Percentiles rank a stretch among this genome's conserved stretches.
phyloP scores from a whole-genome alignment of 495 filamentous ascomycete species.

The Xylaria castorea region DNA sequence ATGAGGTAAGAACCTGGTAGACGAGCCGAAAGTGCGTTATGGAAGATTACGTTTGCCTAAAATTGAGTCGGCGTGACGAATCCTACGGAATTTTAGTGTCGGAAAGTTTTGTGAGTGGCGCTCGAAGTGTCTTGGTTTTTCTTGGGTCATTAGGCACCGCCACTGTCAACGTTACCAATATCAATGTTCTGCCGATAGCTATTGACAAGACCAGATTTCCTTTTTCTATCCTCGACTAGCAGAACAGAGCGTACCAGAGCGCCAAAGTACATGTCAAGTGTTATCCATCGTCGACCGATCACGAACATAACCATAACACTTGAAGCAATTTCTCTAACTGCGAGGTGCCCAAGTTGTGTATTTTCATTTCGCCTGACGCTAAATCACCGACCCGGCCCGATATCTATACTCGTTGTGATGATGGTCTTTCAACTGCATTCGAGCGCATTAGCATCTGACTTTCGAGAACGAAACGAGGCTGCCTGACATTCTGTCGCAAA shows the following conservation, averaged over 20 bases:
- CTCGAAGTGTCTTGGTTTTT: background rate
- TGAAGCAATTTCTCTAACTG: conserved; percentile 19
- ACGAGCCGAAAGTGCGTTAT: background rate
- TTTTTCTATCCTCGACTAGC: conserved; percentile 29
- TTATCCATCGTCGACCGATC: conserved; percentile 18
- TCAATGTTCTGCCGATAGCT: conserved; percentile 16
- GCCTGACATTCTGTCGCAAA: conserved; percentile 38
- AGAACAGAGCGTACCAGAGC: conserved; percentile 23
- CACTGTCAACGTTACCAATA: conserved; percentile 6
- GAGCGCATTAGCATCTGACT: conserved; percentile 31
- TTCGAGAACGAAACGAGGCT: conserved; percentile 30
- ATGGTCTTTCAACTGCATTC: conserved; percentile 33
- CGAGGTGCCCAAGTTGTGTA: conserved; percentile 28
- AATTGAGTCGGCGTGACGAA: background rate
- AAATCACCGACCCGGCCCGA: conserved; percentile 17
- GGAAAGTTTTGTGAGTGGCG: background rate
- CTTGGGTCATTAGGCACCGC: conserved; percentile 3
- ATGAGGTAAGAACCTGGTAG: background rate
- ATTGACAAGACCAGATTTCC: conserved; percentile 22
- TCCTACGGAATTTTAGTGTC: background rate
- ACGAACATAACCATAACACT: conserved; percentile 4
- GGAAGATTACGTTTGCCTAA: background rate
- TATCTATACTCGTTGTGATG: conserved; percentile 31
- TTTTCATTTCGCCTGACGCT: conserved; percentile 26
- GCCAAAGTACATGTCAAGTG: conserved; percentile 21